These are phyloP conservation scores for Catharanthus roseus DNA, from an alignment of 257 asterid genomes.

Conservation along the genomic window DNA sequence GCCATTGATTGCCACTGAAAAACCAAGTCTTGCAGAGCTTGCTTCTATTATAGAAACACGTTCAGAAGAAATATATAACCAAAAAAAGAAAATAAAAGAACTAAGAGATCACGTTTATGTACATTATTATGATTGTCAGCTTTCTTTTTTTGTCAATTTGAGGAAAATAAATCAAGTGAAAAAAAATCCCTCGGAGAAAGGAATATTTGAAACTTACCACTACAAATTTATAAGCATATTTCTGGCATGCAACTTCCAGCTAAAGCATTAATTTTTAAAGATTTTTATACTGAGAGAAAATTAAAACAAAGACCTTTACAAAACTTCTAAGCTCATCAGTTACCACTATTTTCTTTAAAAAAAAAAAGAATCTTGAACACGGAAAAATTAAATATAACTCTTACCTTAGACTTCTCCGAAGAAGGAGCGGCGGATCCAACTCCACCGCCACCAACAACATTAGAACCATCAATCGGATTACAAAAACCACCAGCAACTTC, in stretches of 20 bases:
- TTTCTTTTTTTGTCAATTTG: neutral
- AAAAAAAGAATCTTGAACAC: neutral
- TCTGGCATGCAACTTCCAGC: neutral
- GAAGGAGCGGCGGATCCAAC: conserved; percentile 15
- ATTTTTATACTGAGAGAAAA: neutral
- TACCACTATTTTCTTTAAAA: too few species aligned
- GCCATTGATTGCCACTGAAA: neutral
- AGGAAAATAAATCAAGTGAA: neutral
- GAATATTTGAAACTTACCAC: neutral
- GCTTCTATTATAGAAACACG: neutral
- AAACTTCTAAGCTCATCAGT: neutral
- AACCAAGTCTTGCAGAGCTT: neutral
- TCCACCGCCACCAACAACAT: conserved; percentile 25
- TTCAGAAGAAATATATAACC: neutral
- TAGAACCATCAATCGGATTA: conserved; percentile 17
- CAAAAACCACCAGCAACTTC: conserved; percentile 6
- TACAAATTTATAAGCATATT: neutral
- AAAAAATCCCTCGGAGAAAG: neutral
- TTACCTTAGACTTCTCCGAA: conserved; percentile 10
- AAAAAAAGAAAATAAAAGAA: too few species aligned
- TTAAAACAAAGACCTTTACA: neutral
- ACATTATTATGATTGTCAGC: neutral
- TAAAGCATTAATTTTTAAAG: neutral
- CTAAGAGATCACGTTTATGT: neutral
- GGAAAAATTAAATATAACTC: conserved; percentile 4